phyloP scores from a whole-genome alignment of 1,284 basidiomycete genomes.

The Heterobasidion occidentale region DNA sequence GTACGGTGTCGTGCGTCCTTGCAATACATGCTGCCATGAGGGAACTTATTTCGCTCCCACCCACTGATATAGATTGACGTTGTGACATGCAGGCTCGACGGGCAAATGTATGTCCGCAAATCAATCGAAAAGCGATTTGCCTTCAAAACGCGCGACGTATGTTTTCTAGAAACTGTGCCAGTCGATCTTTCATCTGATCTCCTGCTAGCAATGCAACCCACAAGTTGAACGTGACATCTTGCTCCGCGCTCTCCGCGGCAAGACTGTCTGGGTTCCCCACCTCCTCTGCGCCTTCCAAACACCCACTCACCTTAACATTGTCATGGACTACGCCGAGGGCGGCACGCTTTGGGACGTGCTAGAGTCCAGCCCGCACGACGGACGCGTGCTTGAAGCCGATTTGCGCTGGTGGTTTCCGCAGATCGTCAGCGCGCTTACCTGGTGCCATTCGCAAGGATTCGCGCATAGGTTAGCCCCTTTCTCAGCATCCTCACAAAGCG shows the following conservation, averaged over 20 bases:
- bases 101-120: slow-evolving; percentile 75
- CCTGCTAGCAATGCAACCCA: slow-evolving; percentile 68
- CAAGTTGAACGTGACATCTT: slow-evolving; percentile 72
- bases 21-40: neutral
- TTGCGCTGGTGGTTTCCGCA: slow-evolving; percentile 82
- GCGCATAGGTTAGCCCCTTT: slow-evolving; percentile 60
- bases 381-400: slow-evolving; percentile 56
- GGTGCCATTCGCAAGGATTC: slow-evolving; percentile 83
- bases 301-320: slow-evolving; percentile 60
- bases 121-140: slow-evolving; percentile 69
- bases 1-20: slow-evolving; percentile 57
- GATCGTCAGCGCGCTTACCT: slow-evolving; percentile 72
- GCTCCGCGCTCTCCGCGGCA: slow-evolving; percentile 44
- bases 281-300: slow-evolving; percentile 81
- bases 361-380: slow-evolving; percentile 59
- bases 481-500: neutral
- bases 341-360: slow-evolving; percentile 85
- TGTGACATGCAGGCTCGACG: slow-evolving; percentile 65
- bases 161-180: slow-evolving; percentile 15
- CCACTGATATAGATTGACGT: slow-evolving; percentile 60
- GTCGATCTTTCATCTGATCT: neutral
- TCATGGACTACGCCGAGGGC: slow-evolving; percentile 78
- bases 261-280: slow-evolving; percentile 61
- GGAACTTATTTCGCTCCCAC: neutral
- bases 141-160: slow-evolving; percentile 59